Conservation (phyloP, 371 early-diverging fungal genomes). For the Rhizopus arrhizus region DNA sequence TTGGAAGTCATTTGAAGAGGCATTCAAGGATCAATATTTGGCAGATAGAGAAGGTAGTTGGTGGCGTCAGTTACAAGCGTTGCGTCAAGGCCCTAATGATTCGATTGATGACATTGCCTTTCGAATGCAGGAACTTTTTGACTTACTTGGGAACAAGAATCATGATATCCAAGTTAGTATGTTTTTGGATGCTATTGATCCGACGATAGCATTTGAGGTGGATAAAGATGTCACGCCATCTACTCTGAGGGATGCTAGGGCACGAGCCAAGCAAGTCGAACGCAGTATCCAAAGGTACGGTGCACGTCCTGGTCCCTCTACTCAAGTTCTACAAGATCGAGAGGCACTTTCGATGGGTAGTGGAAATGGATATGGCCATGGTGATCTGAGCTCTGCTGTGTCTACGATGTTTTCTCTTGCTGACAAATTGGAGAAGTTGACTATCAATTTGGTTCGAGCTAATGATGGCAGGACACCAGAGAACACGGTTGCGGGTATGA, state of each 20-base stretch:
- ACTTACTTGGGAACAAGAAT: neutral
- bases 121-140: constrained; percentile 15
- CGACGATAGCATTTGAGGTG: constrained; percentile 14
- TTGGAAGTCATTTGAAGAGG: too few relatives aligned
- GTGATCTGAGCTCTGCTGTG: neutral
- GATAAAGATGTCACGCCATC: constrained; percentile 7
- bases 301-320: neutral
- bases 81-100: too few relatives aligned
- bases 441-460: constrained; percentile 12
- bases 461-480: neutral
- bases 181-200: constrained; percentile 15
- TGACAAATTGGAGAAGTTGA: constrained; percentile 11
- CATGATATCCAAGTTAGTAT: constrained; percentile 10
- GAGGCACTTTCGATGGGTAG: neutral
- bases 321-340: neutral
- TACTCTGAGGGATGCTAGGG: constrained; percentile 1
- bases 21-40: too few relatives aligned
- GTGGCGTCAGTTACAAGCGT: too few relatives aligned
- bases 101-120: constrained; percentile 9
- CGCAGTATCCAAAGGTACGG: constrained; percentile 5
- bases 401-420: constrained; percentile 6
- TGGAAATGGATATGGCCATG: neutral
- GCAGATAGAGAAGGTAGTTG: too few relatives aligned
- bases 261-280: constrained; percentile 7
- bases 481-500: too few relatives aligned